Base-by-base conservation (phyloP, 208 protist genomes). In the Crithidia fasciculata region DNA sequence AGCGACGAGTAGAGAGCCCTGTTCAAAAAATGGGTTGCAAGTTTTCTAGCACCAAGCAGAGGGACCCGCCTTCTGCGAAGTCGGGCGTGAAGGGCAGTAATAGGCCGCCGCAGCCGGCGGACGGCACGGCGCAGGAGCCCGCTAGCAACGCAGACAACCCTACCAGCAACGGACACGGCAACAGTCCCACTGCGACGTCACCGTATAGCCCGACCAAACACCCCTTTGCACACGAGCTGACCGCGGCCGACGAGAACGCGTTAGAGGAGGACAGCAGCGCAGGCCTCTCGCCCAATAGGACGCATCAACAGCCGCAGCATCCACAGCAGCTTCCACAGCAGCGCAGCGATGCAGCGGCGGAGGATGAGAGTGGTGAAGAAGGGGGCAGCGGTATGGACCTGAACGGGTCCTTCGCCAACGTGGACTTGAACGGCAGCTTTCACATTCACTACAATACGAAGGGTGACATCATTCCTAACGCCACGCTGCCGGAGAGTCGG, bases 341-440 rank as follows among this genome's bases (percentile, higher is more conserved):
- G 10, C 12, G 52, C 36, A 9, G 39, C 64, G 47, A 10, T 18
- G 16, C 12, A 15, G 50, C 19, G 50, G 45, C 37, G 57, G 7
- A 6, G 41, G 58, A 69, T 3, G 52, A 57, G 19, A 4, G 28
- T n/a, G 47, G 50, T 7, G 68, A 9, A 0, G 39, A 18, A 4
- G 65, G 12, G 19, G 37, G 56, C 49, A 63, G 57, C 62, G 49
- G 53, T 39, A 69, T 56, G 50, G 69, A 76, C 28, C 10, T 68
- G 52, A 71, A 81, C 36, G 63, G 69, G 13, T 81, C 76, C 18
- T 82, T 80, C 18, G 40, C 67, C 44, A 75, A 69, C 18, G 47
- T 69, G 9, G 75, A 76, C n/a, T 45, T 82, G 4, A 67, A 62
- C 12, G 72, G 81, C 40, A 85, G 81, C 53, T 82, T 85, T 58